Evolutionary conservation across 2,329 filamentous ascomycete genomes (phyloP).

Genomic region (Purpureocillium lavendulum): DNA sequence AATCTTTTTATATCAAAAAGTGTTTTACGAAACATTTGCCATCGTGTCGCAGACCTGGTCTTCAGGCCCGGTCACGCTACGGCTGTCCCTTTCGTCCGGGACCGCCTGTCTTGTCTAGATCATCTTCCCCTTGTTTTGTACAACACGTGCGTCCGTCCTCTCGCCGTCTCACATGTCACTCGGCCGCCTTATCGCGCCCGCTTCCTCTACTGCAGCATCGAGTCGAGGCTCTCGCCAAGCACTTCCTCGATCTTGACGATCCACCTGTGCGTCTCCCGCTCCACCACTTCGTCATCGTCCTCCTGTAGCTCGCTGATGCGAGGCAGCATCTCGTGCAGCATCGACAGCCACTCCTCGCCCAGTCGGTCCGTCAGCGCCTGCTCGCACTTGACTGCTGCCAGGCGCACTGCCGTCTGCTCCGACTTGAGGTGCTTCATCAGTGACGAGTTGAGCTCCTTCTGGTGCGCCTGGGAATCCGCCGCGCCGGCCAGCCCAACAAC

Average conservation of each 20-base stretch:
- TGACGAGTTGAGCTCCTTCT: constrained; percentile 76
- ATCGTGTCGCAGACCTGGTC: too few relatives aligned
- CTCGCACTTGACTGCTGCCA: constrained; percentile 77
- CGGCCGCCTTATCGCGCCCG: neutral
- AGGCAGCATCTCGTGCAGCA: constrained; percentile 92
- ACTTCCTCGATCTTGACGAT: constrained; percentile 84
- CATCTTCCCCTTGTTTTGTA: too few relatives aligned
- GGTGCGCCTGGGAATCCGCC: constrained; percentile 78
- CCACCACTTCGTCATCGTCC: constrained; percentile 90
- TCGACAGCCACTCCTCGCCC: constrained; percentile 86
- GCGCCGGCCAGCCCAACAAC: constrained; percentile 74
- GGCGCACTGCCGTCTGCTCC: constrained; percentile 60
- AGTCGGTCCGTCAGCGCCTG: constrained; percentile 70
- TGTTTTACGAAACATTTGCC: too few relatives aligned
- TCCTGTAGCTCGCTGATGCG: constrained; percentile 94
- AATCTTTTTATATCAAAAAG: too few relatives aligned
- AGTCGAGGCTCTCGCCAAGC: constrained; percentile 81
- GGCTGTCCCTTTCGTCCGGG: too few relatives aligned
- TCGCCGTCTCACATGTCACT: neutral
- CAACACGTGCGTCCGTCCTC: too few relatives aligned
- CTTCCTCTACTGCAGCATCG: constrained; percentile 68
- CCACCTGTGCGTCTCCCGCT: constrained; percentile 83
- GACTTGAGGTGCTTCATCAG: constrained; percentile 74
- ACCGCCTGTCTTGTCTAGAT: too few relatives aligned
- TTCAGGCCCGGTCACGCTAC: too few relatives aligned